Evolutionary conservation across 805 yeast species (phyloP).

Genomic region (Hanseniaspora pseudoguilliermondii): DNA sequence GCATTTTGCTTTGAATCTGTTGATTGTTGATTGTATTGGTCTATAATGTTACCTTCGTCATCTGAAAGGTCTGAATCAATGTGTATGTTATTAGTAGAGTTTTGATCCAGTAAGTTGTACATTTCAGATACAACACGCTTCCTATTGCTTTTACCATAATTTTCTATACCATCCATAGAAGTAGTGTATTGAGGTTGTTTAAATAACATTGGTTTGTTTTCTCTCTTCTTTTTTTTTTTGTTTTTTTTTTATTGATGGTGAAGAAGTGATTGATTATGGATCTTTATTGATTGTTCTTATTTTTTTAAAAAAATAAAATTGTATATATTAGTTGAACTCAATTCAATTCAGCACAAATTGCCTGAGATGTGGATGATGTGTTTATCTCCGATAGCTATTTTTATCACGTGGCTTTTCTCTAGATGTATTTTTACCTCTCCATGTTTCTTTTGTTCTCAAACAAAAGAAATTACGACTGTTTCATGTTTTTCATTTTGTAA

Average conservation of each 20-base stretch:
- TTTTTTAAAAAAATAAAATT: too few species aligned
- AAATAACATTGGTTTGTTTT: neutral
- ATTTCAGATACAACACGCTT: conserved; percentile 8
- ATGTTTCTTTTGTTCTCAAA: neutral
- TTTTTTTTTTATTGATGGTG: too few species aligned
- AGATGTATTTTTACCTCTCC: neutral
- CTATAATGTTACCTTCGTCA: neutral
- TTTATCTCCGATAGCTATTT: too few species aligned
- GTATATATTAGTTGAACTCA: too few species aligned
- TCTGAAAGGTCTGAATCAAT: neutral
- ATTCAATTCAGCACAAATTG: too few species aligned
- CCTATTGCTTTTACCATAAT: neutral
- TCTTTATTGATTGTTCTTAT: too few species aligned
- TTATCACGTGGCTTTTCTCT: too few species aligned
- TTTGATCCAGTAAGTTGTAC: conserved; percentile 3
- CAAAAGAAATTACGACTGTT: too few species aligned
- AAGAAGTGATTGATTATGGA: too few species aligned
- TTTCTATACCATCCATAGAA: conserved; percentile 7
- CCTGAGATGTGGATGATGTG: too few species aligned
- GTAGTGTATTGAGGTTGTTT: conserved; percentile 9
- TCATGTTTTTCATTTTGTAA: too few species aligned
- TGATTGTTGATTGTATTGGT: neutral
- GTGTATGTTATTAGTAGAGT: neutral
- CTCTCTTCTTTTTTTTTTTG: too few species aligned
- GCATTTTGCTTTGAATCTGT: neutral